These are phyloP conservation scores for Thelephora aurantiotincta DNA, from an alignment of 768 basidiomycete species.

Conservation along the genomic window DNA sequence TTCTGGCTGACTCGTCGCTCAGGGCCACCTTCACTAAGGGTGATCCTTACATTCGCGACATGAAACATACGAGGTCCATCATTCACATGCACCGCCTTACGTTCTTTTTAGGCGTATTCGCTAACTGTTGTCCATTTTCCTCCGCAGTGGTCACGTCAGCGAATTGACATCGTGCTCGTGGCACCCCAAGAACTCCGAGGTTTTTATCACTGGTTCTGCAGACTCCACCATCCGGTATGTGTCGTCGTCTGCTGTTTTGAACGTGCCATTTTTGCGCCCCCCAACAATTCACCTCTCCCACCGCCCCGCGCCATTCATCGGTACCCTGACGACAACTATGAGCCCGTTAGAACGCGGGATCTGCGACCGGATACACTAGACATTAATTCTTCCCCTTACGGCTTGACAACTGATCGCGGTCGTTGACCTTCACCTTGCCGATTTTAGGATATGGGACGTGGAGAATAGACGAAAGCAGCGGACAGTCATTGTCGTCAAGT, in stretches of 20 bases:
- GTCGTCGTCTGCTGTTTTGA: slow-evolving; percentile 5
- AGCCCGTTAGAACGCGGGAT: too few species aligned
- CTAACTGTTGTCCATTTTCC: neutral
- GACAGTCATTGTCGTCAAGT: slow-evolving; percentile 91
- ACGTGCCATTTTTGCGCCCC: neutral
- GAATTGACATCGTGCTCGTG: slow-evolving; percentile 84
- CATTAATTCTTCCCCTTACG: neutral
- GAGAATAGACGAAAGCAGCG: slow-evolving; percentile 91
- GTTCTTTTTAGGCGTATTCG: neutral
- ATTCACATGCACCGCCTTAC: slow-evolving; percentile 1
- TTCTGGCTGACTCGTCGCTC: slow-evolving; percentile 34
- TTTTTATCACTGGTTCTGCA: slow-evolving; percentile 87
- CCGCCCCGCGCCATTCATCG: too few species aligned
- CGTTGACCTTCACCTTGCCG: too few species aligned
- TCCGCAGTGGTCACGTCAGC: slow-evolving; percentile 77
- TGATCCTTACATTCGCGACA: slow-evolving; percentile 95
- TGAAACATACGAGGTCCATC: slow-evolving; percentile 82
- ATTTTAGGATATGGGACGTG: slow-evolving; percentile 79
- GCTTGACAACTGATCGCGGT: slow-evolving; percentile 2
- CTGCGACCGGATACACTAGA: too few species aligned
- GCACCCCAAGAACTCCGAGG: slow-evolving; percentile 77
- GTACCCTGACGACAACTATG: too few species aligned
- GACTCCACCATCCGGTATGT: slow-evolving; percentile 86
- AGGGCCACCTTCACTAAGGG: slow-evolving; percentile 83
- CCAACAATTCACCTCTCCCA: too few species aligned